These are phyloP conservation scores for Candida ficus DNA, from an alignment of 805 yeast species.

Conservation along the genomic window DNA sequence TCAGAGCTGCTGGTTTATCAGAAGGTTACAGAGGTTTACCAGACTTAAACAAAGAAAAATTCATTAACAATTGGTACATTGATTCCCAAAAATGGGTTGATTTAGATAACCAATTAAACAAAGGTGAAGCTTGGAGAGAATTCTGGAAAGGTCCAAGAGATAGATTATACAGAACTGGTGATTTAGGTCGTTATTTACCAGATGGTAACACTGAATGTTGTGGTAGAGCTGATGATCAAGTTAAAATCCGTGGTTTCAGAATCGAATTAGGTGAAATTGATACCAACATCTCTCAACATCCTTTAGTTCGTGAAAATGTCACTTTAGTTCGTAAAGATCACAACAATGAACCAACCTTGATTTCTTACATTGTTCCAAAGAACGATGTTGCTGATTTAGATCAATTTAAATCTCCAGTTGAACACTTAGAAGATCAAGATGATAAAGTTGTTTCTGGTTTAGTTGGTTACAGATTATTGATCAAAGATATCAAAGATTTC, in stretches of 20 bases:
- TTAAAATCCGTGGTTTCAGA: slow-evolving; percentile 96
- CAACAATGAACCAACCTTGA: slow-evolving; percentile 86
- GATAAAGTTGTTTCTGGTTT: slow-evolving; percentile 77
- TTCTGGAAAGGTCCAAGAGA: slow-evolving; percentile 94
- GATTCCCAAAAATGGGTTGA: slow-evolving; percentile 58
- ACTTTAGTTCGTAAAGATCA: slow-evolving; percentile 89
- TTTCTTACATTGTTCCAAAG: slow-evolving; percentile 89
- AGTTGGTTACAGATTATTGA: slow-evolving; percentile 66
- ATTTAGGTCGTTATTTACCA: slow-evolving; percentile 91
- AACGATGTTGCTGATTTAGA: slow-evolving; percentile 43
- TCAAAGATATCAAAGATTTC: slow-evolving; percentile 75
- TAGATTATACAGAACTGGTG: slow-evolving; percentile 94
- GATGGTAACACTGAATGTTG: slow-evolving; percentile 98
- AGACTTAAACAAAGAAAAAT: slow-evolving; percentile 81
- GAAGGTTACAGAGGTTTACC: slow-evolving; percentile 94
- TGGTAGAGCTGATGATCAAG: slow-evolving; percentile 99
- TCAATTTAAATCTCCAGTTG: slow-evolving; percentile 37
- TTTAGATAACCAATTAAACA: slow-evolving; percentile 41
- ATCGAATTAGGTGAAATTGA: slow-evolving; percentile 98
- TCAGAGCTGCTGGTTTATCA: slow-evolving; percentile 96
- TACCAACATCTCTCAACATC: slow-evolving; percentile 93
- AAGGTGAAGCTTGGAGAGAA: slow-evolving; percentile 59
- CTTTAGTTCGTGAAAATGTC: slow-evolving; percentile 84
- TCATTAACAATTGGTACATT: slow-evolving; percentile 88
- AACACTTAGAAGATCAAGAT: slow-evolving; percentile 36